Percentiles rank a stretch among this genome's conserved stretches.
Evolutionary conservation across 108 stramenopile species (phyloP).

Genomic region (Cyclotella sp.): DNA sequence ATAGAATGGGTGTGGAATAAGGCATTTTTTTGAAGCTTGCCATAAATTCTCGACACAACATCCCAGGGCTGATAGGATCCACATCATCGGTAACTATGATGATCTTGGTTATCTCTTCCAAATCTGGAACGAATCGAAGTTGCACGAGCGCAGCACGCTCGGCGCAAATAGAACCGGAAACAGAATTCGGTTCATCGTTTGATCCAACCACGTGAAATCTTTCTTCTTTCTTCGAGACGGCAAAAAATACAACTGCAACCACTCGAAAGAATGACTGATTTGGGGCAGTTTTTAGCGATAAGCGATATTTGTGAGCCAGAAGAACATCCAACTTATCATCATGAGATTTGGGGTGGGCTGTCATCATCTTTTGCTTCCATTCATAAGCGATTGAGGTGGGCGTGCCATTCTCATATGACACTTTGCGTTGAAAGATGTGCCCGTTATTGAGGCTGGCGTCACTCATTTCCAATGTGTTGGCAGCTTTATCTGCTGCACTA

Average conservation of each 20-base stretch:
- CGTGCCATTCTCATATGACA: slow-evolving; percentile 6
- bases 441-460: slow-evolving; percentile 11
- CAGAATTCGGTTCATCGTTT: slow-evolving; percentile 82
- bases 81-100: slow-evolving; percentile 74
- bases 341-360: slow-evolving; percentile 29
- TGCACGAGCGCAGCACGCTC: slow-evolving; percentile 87
- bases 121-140: slow-evolving; percentile 67
- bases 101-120: slow-evolving; percentile 46
- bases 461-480: neutral
- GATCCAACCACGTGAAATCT: slow-evolving; percentile 76
- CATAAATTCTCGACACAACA: slow-evolving; percentile 90
- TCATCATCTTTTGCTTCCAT: slow-evolving; percentile 37
- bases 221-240: slow-evolving; percentile 25
- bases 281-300: slow-evolving; percentile 63
- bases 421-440: slow-evolving; percentile 9
- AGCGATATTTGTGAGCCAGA: slow-evolving; percentile 68
- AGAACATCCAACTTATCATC: slow-evolving; percentile 58
- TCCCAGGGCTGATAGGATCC: slow-evolving; percentile 78
- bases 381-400: slow-evolving; percentile 22
- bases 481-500: neutral
- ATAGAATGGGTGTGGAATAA: slow-evolving; percentile 59
- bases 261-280: slow-evolving; percentile 85
- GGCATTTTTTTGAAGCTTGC: slow-evolving; percentile 61
- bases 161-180: slow-evolving; percentile 88
- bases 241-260: slow-evolving; percentile 73